Evolutionary conservation across 2,329 filamentous ascomycete genomes (phyloP).

Genomic region (Laburnicola sp.): DNA sequence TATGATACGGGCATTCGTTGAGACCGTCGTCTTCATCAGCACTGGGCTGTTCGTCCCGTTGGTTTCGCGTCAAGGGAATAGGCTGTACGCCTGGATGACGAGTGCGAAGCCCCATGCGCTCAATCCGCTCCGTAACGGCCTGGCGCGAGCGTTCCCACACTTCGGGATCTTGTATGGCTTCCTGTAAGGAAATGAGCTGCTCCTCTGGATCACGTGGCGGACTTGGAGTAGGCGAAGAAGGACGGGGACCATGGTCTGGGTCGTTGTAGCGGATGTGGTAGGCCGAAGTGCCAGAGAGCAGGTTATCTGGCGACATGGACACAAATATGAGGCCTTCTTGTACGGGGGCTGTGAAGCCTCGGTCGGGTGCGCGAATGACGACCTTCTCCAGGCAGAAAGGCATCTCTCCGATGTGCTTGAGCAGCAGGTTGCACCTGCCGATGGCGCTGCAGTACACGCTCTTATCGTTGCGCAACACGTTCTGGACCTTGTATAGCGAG

Average conservation of each 20-base stretch:
- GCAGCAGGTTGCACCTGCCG: constrained; percentile 82
- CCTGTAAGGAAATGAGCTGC: constrained; percentile 38
- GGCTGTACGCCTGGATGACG: constrained; percentile 11
- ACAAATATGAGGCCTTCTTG: constrained; percentile 93
- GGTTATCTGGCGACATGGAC: constrained; percentile 78
- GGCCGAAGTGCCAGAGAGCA: constrained; percentile 70
- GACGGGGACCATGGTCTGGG: constrained; percentile 19
- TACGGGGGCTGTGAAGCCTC: constrained; percentile 82
- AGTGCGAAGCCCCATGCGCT: constrained; percentile 29
- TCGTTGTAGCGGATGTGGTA: constrained; percentile 69
- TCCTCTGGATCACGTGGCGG: constrained; percentile 23
- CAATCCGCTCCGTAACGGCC: constrained; percentile 32
- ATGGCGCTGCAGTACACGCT: constrained; percentile 89
- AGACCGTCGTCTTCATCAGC: constrained; percentile 25
- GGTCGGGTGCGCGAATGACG: constrained; percentile 80
- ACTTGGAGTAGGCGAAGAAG: constrained; percentile 32
- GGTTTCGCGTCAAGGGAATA: constrained; percentile 6
- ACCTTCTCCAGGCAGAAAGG: constrained; percentile 84
- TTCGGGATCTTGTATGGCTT: constrained; percentile 41
- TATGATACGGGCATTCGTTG: constrained; percentile 38
- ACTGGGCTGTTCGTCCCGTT: constrained; percentile 9
- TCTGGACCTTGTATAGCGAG: constrained; percentile 59
- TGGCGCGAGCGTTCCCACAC: constrained; percentile 37
- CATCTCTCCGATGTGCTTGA: constrained; percentile 78
- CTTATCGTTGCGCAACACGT: constrained; percentile 78